Conservation (phyloP, 371 early-diverging fungal genomes). For the Mortierella sp. region DNA sequence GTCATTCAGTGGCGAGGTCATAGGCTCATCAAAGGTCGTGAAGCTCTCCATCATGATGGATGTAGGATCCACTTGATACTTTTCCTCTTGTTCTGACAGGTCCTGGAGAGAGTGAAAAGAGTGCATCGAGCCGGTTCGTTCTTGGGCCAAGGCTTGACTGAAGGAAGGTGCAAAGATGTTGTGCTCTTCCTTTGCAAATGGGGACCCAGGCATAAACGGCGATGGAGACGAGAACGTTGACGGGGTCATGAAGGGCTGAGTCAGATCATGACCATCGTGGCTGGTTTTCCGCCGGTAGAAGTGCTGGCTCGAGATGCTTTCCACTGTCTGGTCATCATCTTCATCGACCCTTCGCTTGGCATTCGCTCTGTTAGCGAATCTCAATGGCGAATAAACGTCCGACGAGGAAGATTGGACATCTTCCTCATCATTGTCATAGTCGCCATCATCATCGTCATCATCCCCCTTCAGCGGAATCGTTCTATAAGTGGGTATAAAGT, state of each 20-base stretch:
- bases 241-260: background rate
- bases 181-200: conserved; percentile 41
- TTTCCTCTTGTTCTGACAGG: conserved; percentile 14
- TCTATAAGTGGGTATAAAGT: background rate
- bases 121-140: background rate
- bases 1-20: conserved; percentile 10
- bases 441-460: conserved; percentile 10
- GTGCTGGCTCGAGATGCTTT: conserved; percentile 24
- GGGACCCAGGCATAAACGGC: conserved; percentile 52
- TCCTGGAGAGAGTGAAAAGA: conserved; percentile 14
- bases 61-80: too few relatives aligned
- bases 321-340: conserved; percentile 16
- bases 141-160: conserved; percentile 15
- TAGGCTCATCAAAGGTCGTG: conserved; percentile 30
- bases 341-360: conserved; percentile 21
- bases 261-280: conserved; percentile 22
- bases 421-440: too few relatives aligned
- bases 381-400: too few relatives aligned
- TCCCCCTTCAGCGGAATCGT: conserved; percentile 6
- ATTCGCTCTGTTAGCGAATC: background rate
- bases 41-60: conserved; percentile 31
- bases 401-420: background rate
- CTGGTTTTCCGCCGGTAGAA: conserved; percentile 47
- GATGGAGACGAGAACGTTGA: conserved; percentile 18
- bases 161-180: conserved; percentile 27